phyloP scores from a whole-genome alignment of 2,329 filamentous ascomycete genomes.

The Ophiosphaerella korrae region DNA sequence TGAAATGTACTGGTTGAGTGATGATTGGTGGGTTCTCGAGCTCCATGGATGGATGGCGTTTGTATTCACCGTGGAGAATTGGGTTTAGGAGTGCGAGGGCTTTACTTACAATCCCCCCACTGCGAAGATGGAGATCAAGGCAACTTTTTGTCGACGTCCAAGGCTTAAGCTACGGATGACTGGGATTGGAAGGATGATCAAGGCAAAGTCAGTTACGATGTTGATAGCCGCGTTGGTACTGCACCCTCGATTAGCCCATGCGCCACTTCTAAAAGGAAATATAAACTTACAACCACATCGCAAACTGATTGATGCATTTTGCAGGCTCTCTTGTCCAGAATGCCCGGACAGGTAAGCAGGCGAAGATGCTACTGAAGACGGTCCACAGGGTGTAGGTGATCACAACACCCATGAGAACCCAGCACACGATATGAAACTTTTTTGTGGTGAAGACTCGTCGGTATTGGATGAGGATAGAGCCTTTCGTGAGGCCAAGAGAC shows the following conservation, averaged over 20 bases:
- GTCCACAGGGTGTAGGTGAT: slow-evolving; percentile 37
- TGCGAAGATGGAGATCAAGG: slow-evolving; percentile 45
- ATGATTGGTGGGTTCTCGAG: no score
- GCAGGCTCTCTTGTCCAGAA: slow-evolving; percentile 42
- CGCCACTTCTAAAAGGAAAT: neutral
- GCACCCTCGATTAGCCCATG: neutral
- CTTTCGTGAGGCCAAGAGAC: slow-evolving; percentile 40
- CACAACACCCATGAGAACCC: slow-evolving; percentile 30
- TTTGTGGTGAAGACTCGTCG: slow-evolving; percentile 37
- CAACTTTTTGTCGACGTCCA: slow-evolving; percentile 42
- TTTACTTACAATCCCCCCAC: slow-evolving; percentile 48
- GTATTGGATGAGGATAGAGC: slow-evolving; percentile 42
- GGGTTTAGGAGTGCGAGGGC: neutral
- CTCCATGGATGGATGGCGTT: no score
- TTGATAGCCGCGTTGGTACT: slow-evolving; percentile 38
- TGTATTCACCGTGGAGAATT: no score
- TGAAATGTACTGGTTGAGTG: neutral
- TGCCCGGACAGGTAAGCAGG: slow-evolving; percentile 37
- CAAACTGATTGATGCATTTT: slow-evolving; percentile 37
- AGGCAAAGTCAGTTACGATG: slow-evolving; percentile 40
- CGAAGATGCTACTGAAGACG: slow-evolving; percentile 39
- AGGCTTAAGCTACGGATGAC: slow-evolving; percentile 43
- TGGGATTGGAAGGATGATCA: slow-evolving; percentile 44
- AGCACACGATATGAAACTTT: slow-evolving; percentile 32
- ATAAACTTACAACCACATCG: slow-evolving; percentile 32